These are phyloP conservation scores for Ophiosphaerella herpotricha DNA, from an alignment of 2,329 filamentous ascomycete genomes.

Conservation along the genomic window DNA sequence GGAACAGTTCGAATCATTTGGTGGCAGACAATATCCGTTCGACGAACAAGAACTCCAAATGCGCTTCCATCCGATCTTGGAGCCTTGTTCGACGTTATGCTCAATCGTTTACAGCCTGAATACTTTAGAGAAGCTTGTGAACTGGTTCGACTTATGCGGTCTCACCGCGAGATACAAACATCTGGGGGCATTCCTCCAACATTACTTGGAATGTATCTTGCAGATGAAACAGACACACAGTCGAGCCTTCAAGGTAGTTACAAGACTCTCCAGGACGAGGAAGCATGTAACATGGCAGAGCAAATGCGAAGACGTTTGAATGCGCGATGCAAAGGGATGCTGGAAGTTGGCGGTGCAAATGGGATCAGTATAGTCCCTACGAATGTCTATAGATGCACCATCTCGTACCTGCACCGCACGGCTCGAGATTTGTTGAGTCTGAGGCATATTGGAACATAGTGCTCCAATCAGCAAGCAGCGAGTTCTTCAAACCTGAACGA, in stretches of 20 bases:
- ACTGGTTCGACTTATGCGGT: constrained; percentile 6
- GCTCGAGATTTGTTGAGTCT: constrained; percentile 14
- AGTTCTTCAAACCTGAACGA: constrained; percentile 1
- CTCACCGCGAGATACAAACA: too few species aligned
- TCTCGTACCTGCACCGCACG: constrained; percentile 16
- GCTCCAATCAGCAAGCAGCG: background rate
- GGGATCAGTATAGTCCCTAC: too few species aligned
- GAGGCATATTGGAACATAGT: background rate
- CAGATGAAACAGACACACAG: background rate
- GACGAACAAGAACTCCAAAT: constrained; percentile 6
- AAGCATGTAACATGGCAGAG: background rate
- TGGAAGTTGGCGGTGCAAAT: constrained; percentile 4
- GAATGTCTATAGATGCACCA: background rate
- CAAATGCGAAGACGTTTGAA: constrained; percentile 7
- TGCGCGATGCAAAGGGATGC: constrained; percentile 13
- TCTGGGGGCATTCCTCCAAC: background rate
- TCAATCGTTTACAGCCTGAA: constrained; percentile 7
- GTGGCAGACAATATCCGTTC: constrained; percentile 4
- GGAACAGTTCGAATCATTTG: background rate
- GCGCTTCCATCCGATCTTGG: constrained; percentile 15
- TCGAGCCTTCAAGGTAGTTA: background rate
- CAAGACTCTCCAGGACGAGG: background rate
- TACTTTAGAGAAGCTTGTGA: constrained; percentile 15
- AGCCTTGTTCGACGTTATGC: constrained; percentile 14
- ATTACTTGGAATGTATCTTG: constrained; percentile 1